Conservation (phyloP, 2,329 filamentous ascomycete genomes). For the Microcyclospora tardicrescens region DNA sequence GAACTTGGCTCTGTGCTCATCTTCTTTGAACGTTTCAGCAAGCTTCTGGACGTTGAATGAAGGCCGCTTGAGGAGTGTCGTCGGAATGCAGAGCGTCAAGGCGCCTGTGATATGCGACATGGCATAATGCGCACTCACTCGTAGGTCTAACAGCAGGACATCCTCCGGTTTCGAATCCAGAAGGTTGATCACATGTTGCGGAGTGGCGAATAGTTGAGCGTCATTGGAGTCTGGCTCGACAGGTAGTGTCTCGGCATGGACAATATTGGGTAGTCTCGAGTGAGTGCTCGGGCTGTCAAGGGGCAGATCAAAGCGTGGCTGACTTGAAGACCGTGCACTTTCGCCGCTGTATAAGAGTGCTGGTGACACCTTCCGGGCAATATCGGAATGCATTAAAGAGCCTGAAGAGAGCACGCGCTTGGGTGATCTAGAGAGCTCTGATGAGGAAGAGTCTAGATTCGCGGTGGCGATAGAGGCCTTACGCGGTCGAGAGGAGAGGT, state of each 20-base stretch:
- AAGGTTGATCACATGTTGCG: slow-evolving; percentile 37
- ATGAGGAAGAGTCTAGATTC: slow-evolving; percentile 14
- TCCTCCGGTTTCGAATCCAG: slow-evolving; percentile 34
- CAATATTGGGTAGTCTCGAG: slow-evolving; percentile 7
- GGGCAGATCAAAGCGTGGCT: slow-evolving; percentile 17
- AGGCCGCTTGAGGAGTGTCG: slow-evolving; percentile 77
- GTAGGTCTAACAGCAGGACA: slow-evolving; percentile 67
- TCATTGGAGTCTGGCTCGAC: slow-evolving; percentile 16
- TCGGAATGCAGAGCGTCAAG: slow-evolving; percentile 87
- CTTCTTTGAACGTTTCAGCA: slow-evolving; percentile 68
- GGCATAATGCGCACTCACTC: slow-evolving; percentile 72
- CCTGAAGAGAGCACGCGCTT: slow-evolving; percentile 37
- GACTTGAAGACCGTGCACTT: slow-evolving; percentile 10
- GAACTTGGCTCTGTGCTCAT: slow-evolving; percentile 58
- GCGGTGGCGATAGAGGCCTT: neutral
- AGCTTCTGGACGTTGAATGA: slow-evolving; percentile 85
- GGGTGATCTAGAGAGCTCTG: slow-evolving; percentile 28
- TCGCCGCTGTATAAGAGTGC: slow-evolving; percentile 28
- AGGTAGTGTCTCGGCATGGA: slow-evolving; percentile 37
- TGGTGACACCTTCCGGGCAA: slow-evolving; percentile 35
- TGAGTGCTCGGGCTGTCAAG: slow-evolving; percentile 13
- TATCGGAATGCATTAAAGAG: slow-evolving; percentile 28
- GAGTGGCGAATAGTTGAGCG: slow-evolving; percentile 30
- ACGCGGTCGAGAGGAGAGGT: neutral
- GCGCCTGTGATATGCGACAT: slow-evolving; percentile 64